Evolutionary conservation across 2,329 filamentous ascomycete species (phyloP).

Genomic region (Aspergillus calidoustus): DNA sequence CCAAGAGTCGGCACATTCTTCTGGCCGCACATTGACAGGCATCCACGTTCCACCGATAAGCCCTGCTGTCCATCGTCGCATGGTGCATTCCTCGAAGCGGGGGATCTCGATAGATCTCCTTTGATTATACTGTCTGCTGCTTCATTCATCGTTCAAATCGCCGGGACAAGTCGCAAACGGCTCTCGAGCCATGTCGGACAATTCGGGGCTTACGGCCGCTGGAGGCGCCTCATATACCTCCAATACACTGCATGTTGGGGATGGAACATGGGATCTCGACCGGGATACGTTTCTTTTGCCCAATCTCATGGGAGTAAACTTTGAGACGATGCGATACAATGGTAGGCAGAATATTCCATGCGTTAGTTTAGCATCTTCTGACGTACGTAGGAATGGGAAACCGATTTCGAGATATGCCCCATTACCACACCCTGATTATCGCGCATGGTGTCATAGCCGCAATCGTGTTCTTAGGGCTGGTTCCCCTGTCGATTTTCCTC

Average conservation of each 20-base stretch:
- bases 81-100: conserved; percentile 49
- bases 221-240: conserved; percentile 67
- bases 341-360: conserved; percentile 46
- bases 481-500: conserved; percentile 64
- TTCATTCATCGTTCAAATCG: conserved; percentile 24
- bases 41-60: conserved; percentile 5
- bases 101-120: conserved; percentile 52
- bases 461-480: conserved; percentile 64
- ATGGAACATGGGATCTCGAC: conserved; percentile 68
- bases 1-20: conserved; percentile 9
- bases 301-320: conserved; percentile 67
- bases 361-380: not conserved
- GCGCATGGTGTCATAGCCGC: conserved; percentile 65
- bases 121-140: conserved; percentile 42
- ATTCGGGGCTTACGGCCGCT: conserved; percentile 56
- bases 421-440: conserved; percentile 62
- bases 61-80: conserved; percentile 34
- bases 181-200: conserved; percentile 34
- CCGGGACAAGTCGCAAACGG: conserved; percentile 8
- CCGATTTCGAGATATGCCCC: conserved; percentile 62
- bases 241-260: conserved; percentile 65
- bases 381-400: conserved; percentile 64
- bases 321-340: conserved; percentile 70
- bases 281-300: conserved; percentile 68
- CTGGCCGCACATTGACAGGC: not conserved